These are phyloP conservation scores for Eucalyptus cladocalyx DNA, from an alignment of 345 rosid species.

Conservation along the genomic window DNA sequence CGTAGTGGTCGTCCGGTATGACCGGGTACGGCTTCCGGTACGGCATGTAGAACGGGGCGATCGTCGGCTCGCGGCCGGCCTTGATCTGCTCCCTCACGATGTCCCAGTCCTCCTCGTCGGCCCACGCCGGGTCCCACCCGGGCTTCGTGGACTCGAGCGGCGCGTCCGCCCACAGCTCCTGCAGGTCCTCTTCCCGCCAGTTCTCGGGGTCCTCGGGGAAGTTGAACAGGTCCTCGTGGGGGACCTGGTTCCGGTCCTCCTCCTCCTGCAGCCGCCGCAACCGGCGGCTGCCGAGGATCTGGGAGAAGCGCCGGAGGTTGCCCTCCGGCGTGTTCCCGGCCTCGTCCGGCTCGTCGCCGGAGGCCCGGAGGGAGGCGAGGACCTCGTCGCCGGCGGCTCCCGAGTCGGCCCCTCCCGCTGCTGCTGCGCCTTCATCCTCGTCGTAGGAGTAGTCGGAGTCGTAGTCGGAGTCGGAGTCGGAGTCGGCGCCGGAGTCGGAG, in stretches of 20 bases:
- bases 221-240: constrained; percentile 34
- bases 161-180: constrained; percentile 78
- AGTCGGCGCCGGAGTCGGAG: background rate
- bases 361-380: constrained; percentile 20
- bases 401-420: background rate
- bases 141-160: constrained; percentile 47
- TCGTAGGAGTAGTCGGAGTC: constrained; percentile 36
- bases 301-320: constrained; percentile 32
- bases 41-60: constrained; percentile 80
- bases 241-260: constrained; percentile 17
- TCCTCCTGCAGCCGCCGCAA: constrained; percentile 28
- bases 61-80: constrained; percentile 55
- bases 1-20: constrained; percentile 52
- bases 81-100: constrained; percentile 33
- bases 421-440: constrained; percentile 7
- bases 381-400: background rate
- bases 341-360: constrained; percentile 14
- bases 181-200: constrained; percentile 76
- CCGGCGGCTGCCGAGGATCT: constrained; percentile 22
- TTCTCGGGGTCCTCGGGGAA: constrained; percentile 71
- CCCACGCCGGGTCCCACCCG: constrained; percentile 95
- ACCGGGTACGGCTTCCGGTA: constrained; percentile 76
- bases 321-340: constrained; percentile 30
- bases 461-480: constrained; percentile 21
- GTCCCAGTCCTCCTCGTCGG: constrained; percentile 71